phyloP scores from a whole-genome alignment of 2,329 filamentous ascomycete genomes.

The Cercospora sp. region DNA sequence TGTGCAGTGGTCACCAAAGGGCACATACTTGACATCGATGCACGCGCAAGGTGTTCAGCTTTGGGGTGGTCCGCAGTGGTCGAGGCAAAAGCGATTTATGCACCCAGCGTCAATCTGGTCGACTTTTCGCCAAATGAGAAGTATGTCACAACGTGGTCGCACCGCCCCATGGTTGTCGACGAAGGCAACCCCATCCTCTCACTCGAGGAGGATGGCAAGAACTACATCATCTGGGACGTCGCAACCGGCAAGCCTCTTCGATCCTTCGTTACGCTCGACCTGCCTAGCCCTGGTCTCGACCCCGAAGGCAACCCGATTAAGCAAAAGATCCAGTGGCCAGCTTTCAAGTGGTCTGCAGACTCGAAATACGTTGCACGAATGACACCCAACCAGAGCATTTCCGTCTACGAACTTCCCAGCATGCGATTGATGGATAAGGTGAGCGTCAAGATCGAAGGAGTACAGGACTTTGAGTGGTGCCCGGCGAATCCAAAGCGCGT shows the following conservation, averaged over 20 bases:
- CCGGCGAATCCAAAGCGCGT: constrained; percentile 80
- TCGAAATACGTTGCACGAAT: constrained; percentile 95
- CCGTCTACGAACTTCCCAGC: constrained; percentile 82
- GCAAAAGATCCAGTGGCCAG: constrained; percentile 96
- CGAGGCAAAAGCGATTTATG: constrained; percentile 86
- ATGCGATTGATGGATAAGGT: constrained; percentile 92
- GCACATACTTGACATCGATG: constrained; percentile 91
- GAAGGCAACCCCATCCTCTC: constrained; percentile 76
- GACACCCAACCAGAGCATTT: constrained; percentile 84
- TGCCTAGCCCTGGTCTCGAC: constrained; percentile 62
- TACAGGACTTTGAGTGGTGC: constrained; percentile 98
- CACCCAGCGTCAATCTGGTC: constrained; percentile 92
- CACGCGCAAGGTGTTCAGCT: constrained; percentile 96
- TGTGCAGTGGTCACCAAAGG: constrained; percentile 94
- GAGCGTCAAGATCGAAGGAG: constrained; percentile 91
- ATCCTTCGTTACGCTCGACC: constrained; percentile 88
- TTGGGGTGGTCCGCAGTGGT: constrained; percentile 90
- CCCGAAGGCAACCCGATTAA: constrained; percentile 68
- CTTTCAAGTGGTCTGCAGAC: constrained; percentile 98
- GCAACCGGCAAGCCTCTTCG: constrained; percentile 84
- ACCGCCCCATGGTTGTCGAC: constrained; percentile 86
- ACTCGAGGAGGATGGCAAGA: constrained; percentile 94
- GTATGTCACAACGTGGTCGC: constrained; percentile 96
- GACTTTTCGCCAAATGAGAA: constrained; percentile 93
- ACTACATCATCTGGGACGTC: constrained; percentile 98